Evolutionary conservation across 1,139 yeast species (phyloP).

Genomic region (Scheffersomyces lignicola): DNA sequence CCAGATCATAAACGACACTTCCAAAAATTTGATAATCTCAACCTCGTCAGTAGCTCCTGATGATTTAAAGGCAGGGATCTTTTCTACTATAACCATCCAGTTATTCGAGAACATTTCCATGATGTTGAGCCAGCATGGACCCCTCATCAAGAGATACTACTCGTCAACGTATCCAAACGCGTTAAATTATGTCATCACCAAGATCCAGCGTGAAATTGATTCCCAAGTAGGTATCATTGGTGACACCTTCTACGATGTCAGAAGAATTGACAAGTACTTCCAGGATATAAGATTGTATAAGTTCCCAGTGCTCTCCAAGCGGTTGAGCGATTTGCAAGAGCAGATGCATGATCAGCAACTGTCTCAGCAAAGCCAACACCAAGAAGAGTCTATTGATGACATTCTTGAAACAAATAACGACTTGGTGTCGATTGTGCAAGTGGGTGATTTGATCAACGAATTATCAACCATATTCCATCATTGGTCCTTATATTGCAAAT

Average conservation of each 20-base stretch:
- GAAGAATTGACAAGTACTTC: constrained; percentile 56
- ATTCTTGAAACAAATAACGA: constrained; percentile 27
- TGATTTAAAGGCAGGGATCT: constrained; percentile 45
- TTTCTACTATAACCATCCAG: constrained; percentile 69
- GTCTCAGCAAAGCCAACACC: constrained; percentile 3
- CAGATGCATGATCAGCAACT: constrained; percentile 10
- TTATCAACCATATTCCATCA: constrained; percentile 75
- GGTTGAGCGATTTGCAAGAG: constrained; percentile 20
- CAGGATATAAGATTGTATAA: constrained; percentile 59
- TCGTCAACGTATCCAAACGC: constrained; percentile 52
- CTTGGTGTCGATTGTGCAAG: constrained; percentile 37
- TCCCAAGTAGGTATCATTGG: constrained; percentile 84
- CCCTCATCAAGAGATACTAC: constrained; percentile 71
- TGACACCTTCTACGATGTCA: constrained; percentile 81
- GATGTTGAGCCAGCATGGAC: constrained; percentile 84
- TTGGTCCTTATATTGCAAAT: constrained; percentile 83
- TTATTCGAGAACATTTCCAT: constrained; percentile 83
- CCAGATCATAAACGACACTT: constrained; percentile 77
- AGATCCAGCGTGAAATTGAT: constrained; percentile 85
- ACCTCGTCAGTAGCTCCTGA: constrained; percentile 32
- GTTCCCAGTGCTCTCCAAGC: constrained; percentile 48
- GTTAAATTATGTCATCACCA: constrained; percentile 65
- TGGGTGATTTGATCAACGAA: constrained; percentile 65
- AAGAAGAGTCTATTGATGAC: constrained; percentile 10
- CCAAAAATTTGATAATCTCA: constrained; percentile 57